Conservation (phyloP, 108 stramenopile genomes). For the Phaeodactylum tricornutum region DNA sequence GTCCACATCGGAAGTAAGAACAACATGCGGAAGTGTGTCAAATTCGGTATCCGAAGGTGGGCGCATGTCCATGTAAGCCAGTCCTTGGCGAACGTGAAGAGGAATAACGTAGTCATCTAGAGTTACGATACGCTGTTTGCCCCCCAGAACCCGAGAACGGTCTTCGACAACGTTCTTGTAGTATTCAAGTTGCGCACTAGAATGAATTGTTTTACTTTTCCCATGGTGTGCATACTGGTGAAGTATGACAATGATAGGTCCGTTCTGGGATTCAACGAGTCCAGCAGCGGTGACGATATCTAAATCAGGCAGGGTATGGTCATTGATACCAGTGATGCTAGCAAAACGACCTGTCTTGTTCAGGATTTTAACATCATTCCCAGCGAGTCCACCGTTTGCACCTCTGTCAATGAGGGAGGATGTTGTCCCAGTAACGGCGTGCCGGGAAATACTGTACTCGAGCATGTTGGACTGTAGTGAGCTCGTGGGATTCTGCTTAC, state of each 20-base stretch:
- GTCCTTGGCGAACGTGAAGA: conserved; percentile 8
- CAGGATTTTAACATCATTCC: conserved; percentile 8
- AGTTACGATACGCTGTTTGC: conserved; percentile 17
- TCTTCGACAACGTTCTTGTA: conserved; percentile 7
- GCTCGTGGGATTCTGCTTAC: too few species aligned
- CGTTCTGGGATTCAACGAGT: conserved; percentile 1
- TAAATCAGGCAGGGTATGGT: conserved; percentile 10
- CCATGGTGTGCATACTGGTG: conserved; percentile 17
- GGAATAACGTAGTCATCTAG: conserved; percentile 20
- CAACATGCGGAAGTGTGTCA: conserved; percentile 19
- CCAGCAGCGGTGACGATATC: conserved; percentile 18
- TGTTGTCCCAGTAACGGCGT: too few species aligned
- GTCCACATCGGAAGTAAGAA: conserved; percentile 13
- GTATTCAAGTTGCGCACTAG: conserved; percentile 6
- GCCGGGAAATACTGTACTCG: too few species aligned
- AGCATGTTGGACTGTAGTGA: too few species aligned
- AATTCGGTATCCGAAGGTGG: conserved; percentile 19
- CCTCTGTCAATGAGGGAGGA: conserved; percentile 19
- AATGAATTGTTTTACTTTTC: conserved; percentile 11
- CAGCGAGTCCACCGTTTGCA: conserved; percentile 22
- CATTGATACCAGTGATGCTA: conserved; percentile 16
- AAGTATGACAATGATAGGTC: conserved; percentile 14
- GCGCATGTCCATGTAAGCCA: conserved; percentile 10
- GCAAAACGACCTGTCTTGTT: background rate
- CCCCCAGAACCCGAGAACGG: conserved; percentile 4